Evolutionary conservation across 495 filamentous ascomycete genomes (phyloP).

Genomic region (Usnea hakonensis): DNA sequence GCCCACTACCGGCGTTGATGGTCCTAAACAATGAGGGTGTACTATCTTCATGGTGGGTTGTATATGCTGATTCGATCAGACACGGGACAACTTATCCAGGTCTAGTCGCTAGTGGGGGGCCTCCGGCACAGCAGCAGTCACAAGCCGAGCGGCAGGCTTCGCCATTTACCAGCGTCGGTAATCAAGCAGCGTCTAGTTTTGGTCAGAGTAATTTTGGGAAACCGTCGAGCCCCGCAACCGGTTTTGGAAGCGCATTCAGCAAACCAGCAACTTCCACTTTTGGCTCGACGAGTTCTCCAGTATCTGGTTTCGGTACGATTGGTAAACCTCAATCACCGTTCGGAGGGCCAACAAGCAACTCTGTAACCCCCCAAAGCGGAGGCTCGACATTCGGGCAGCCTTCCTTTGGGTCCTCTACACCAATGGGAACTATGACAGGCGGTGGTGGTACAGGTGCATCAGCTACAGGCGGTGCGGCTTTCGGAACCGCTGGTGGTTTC

Average conservation of each 20-base stretch:
- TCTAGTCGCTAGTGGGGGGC: conserved; percentile 44
- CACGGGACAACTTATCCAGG: conserved; percentile 64
- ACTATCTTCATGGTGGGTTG: conserved; percentile 78
- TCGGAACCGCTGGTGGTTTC: conserved; percentile 42
- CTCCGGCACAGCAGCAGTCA: conserved; percentile 30
- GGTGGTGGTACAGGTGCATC: neutral
- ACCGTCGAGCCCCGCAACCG: conserved; percentile 22
- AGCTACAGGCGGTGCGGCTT: conserved; percentile 34
- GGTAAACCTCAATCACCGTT: conserved; percentile 21
- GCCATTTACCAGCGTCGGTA: conserved; percentile 24
- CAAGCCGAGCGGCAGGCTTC: conserved; percentile 25
- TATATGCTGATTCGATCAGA: conserved; percentile 80
- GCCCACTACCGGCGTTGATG: conserved; percentile 79
- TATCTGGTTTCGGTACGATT: conserved; percentile 29
- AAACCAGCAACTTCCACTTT: conserved; percentile 12
- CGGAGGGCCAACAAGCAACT: conserved; percentile 19
- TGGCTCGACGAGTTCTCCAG: conserved; percentile 7
- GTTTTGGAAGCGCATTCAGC: conserved; percentile 29
- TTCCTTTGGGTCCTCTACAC: conserved; percentile 43
- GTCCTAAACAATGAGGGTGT: conserved; percentile 85
- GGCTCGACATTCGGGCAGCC: conserved; percentile 37
- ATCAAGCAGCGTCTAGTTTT: conserved; percentile 25
- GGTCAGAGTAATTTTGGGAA: conserved; percentile 31
- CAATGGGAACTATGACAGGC: conserved; percentile 22
- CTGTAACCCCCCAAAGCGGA: conserved; percentile 14